Conservation (phyloP, 2,329 filamentous ascomycete species). For the Xylariaceae sp. region DNA sequence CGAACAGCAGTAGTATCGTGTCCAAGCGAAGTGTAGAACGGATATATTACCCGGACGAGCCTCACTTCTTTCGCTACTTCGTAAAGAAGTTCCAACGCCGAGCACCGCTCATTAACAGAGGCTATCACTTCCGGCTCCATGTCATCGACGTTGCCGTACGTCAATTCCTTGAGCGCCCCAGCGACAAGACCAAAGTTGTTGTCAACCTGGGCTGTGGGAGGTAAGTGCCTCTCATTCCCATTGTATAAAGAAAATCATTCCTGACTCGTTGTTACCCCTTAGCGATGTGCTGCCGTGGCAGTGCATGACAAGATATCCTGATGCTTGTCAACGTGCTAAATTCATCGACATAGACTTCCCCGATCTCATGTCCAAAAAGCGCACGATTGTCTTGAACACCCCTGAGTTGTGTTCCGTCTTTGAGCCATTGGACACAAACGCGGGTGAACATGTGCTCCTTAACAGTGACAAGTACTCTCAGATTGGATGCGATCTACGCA, state of each 20-base stretch:
- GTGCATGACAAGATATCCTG: slow-evolving; percentile 62
- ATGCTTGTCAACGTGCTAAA: slow-evolving; percentile 50
- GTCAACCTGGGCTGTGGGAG: slow-evolving; percentile 87
- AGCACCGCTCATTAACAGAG: slow-evolving; percentile 84
- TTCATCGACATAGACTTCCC: slow-evolving; percentile 88
- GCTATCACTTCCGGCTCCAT: slow-evolving; percentile 81
- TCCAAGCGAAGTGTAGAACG: slow-evolving; percentile 92
- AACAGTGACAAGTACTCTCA: slow-evolving; percentile 68
- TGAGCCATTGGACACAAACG: slow-evolving; percentile 35
- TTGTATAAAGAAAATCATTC: neutral
- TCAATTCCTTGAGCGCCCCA: slow-evolving; percentile 58
- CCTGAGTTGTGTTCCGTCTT: slow-evolving; percentile 53
- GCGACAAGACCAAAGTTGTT: slow-evolving; percentile 61
- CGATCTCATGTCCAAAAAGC: slow-evolving; percentile 71
- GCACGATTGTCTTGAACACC: slow-evolving; percentile 59
- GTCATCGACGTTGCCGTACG: slow-evolving; percentile 71
- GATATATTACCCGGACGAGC: slow-evolving; percentile 70
- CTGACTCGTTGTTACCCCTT: slow-evolving; percentile 8
- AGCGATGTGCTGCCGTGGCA: slow-evolving; percentile 88
- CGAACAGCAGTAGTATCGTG: slow-evolving; percentile 86
- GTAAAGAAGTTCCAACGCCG: slow-evolving; percentile 77
- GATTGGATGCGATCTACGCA: slow-evolving; percentile 73
- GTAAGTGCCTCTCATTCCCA: slow-evolving; percentile 46
- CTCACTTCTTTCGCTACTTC: slow-evolving; percentile 83
- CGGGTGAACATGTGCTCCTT: slow-evolving; percentile 49